phyloP scores from a whole-genome alignment of 768 basidiomycete genomes.

The Tulasnella sp. region DNA sequence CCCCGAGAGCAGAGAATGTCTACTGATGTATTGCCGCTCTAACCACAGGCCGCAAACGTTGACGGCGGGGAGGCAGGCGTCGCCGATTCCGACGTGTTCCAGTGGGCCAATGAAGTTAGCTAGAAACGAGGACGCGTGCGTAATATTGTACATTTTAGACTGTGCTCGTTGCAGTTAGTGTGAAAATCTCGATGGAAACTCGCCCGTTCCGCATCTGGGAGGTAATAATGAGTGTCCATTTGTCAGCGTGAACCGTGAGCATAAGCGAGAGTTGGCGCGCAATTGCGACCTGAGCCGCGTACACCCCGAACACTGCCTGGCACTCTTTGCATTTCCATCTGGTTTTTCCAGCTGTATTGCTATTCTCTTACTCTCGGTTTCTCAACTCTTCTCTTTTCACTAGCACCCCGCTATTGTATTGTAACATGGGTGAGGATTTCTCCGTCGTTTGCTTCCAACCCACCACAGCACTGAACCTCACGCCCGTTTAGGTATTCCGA shows the following conservation, averaged over 20 bases:
- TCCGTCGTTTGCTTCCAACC: not conserved
- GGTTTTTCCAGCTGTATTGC: not conserved
- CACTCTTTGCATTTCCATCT: not conserved
- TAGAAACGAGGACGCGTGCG: not conserved
- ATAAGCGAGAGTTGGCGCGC: not conserved
- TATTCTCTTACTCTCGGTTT: not conserved
- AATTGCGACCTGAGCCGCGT: not conserved
- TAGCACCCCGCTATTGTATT: not conserved
- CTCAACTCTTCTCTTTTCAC: not conserved
- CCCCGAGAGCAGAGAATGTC: too few relatives aligned
- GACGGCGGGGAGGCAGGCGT: not conserved
- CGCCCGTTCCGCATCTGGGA: not conserved
- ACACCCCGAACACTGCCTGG: not conserved
- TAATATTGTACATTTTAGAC: not conserved
- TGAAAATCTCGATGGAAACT: not conserved
- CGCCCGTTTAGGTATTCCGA: slow-evolving; percentile 38
- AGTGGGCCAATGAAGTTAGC: slow-evolving; percentile 2
- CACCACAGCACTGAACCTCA: not conserved
- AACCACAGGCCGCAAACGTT: not conserved
- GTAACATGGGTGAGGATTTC: slow-evolving; percentile 6
- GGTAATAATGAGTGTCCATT: not conserved
- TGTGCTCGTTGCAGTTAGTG: not conserved
- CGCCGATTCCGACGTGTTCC: not conserved
- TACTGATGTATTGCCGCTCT: not conserved
- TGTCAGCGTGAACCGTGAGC: not conserved